Conservation (phyloP, 768 basidiomycete species). For the Termitomyces sp. region DNA sequence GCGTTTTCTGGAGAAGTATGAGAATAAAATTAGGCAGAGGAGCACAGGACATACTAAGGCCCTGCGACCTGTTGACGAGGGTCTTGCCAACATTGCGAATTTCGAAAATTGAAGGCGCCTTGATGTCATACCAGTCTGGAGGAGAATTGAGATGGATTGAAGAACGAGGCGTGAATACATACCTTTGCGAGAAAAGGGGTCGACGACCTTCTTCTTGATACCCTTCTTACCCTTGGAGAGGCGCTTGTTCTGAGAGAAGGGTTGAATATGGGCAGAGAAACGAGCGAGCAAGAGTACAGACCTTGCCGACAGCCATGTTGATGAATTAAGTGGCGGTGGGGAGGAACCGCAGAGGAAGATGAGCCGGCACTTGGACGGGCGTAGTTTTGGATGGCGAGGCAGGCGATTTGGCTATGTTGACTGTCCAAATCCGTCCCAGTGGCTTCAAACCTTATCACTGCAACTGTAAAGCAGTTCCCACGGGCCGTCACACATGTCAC, state of each 20-base stretch:
- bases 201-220: slow-evolving; percentile 99
- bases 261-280: neutral
- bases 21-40: neutral
- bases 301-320: slow-evolving; percentile 90
- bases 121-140: slow-evolving; percentile 99
- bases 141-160: neutral
- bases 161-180: slow-evolving; percentile 12
- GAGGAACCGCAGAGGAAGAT: slow-evolving; percentile 38
- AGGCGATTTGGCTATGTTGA: slow-evolving; percentile 30
- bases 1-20: slow-evolving; percentile 75
- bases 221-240: slow-evolving; percentile 98
- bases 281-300: slow-evolving; percentile 29
- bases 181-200: slow-evolving; percentile 99
- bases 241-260: slow-evolving; percentile 80
- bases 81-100: slow-evolving; percentile 97
- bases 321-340: slow-evolving; percentile 37
- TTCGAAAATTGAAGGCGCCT: slow-evolving; percentile 98
- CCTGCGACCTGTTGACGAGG: slow-evolving; percentile 95
- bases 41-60: slow-evolving; percentile 75
- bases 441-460: slow-evolving; percentile 64
- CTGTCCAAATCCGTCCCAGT: slow-evolving; percentile 29
- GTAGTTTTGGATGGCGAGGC: slow-evolving; percentile 36
- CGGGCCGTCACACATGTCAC: slow-evolving; percentile 36
- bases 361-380: slow-evolving; percentile 50
- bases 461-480: slow-evolving; percentile 49